Evolutionary conservation across 1,284 basidiomycete genomes (phyloP).

Genomic region (Leccinum pachyderme): DNA sequence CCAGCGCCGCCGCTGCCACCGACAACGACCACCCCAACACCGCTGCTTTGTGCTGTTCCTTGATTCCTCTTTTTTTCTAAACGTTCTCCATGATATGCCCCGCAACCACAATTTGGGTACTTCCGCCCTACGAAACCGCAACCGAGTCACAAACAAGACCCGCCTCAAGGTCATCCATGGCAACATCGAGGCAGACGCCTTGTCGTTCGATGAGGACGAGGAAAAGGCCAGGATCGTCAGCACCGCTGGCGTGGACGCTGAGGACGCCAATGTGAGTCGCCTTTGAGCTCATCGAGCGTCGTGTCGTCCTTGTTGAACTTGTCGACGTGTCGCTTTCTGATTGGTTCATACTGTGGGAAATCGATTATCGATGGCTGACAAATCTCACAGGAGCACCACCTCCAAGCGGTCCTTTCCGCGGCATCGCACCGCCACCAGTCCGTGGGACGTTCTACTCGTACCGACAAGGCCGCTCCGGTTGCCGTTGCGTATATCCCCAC

Average conservation of each 20-base stretch:
- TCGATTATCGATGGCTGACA: slow-evolving; percentile 64
- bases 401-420: slow-evolving; percentile 83
- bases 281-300: slow-evolving; percentile 35
- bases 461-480: slow-evolving; percentile 41
- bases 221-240: slow-evolving; percentile 68
- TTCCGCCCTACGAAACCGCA: slow-evolving; percentile 76
- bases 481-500: slow-evolving; percentile 85
- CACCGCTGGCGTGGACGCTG: slow-evolving; percentile 75
- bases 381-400: slow-evolving; percentile 82
- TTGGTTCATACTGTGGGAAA: slow-evolving; percentile 48
- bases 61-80: slow-evolving; percentile 20
- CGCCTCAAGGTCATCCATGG: slow-evolving; percentile 80
- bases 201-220: slow-evolving; percentile 80
- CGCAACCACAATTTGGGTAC: slow-evolving; percentile 70
- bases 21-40: slow-evolving; percentile 30
- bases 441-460: slow-evolving; percentile 41
- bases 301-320: slow-evolving; percentile 44
- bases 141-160: slow-evolving; percentile 89
- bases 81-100: slow-evolving; percentile 73
- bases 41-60: slow-evolving; percentile 13
- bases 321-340: slow-evolving; percentile 44
- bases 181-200: slow-evolving; percentile 76
- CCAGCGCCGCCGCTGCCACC: slow-evolving; percentile 40
- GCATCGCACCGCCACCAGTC: slow-evolving; percentile 58
- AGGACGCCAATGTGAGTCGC: slow-evolving; percentile 82